Conservation (phyloP, 2,329 filamentous ascomycete species). For the Aureobasidium sp. region DNA sequence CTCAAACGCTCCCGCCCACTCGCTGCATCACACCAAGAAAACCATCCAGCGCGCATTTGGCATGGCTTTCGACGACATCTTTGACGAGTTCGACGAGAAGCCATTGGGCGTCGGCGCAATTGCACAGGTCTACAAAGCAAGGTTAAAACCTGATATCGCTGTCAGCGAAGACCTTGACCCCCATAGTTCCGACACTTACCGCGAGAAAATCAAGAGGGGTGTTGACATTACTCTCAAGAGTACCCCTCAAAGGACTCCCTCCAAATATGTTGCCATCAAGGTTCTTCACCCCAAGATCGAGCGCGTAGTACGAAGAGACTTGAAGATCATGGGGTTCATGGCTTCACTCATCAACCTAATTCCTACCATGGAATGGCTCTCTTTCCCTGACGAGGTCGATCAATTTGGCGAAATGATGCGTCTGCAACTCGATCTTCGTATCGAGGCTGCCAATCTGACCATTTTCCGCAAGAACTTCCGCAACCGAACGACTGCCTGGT, state of each 20-base stretch:
- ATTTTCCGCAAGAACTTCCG: constrained; percentile 88
- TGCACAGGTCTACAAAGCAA: constrained; percentile 95
- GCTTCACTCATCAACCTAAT: constrained; percentile 75
- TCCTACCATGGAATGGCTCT: constrained; percentile 95
- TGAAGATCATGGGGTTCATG: constrained; percentile 92
- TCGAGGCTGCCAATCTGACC: constrained; percentile 84
- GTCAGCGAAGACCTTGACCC: constrained; percentile 50
- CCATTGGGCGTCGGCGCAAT: constrained; percentile 93
- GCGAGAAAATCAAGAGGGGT: constrained; percentile 67
- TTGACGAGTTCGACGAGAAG: constrained; percentile 86
- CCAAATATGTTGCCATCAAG: constrained; percentile 89
- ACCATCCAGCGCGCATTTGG: constrained; percentile 81
- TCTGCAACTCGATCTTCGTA: constrained; percentile 89
- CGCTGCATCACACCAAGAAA: constrained; percentile 67
- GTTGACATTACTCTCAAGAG: constrained; percentile 83
- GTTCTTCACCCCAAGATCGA: constrained; percentile 91
- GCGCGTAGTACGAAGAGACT: constrained; percentile 77
- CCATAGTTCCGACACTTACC: constrained; percentile 44
- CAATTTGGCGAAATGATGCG: constrained; percentile 99
- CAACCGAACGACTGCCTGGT: constrained; percentile 85
- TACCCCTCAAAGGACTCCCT: constrained; percentile 76
- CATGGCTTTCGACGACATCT: constrained; percentile 78
- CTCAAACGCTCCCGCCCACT: constrained; percentile 89
- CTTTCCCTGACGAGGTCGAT: constrained; percentile 83
- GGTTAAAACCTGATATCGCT: constrained; percentile 72